These are phyloP conservation scores for Entomortierella lignicola DNA, from an alignment of 192 early-diverging fungal species.

Conservation along the genomic window DNA sequence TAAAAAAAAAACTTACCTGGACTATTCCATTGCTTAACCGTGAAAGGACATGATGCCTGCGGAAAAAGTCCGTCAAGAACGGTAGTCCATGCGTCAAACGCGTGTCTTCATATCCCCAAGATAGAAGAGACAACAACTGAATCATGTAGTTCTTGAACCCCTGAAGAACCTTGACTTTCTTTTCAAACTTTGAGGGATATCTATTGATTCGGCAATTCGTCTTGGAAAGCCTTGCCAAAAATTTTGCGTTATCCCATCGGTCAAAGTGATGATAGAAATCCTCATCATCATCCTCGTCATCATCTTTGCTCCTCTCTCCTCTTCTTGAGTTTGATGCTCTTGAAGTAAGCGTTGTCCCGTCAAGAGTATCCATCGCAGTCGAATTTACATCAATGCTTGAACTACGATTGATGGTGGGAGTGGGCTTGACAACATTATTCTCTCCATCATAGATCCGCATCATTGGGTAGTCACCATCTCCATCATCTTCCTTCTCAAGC, in stretches of 20 bases:
- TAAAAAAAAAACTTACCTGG: conserved; percentile 40
- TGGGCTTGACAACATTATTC: conserved; percentile 21
- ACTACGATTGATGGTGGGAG: conserved; percentile 3
- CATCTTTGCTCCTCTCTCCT: background rate
- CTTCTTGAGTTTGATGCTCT: background rate
- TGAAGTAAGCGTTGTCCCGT: background rate
- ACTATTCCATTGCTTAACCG: conserved; percentile 48
- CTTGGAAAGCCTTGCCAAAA: conserved; percentile 12
- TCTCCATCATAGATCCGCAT: conserved; percentile 22
- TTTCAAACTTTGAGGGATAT: conserved; percentile 18
- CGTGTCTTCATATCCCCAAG: conserved; percentile 32
- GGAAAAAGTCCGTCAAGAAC: conserved; percentile 37
- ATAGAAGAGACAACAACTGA: conserved; percentile 7
- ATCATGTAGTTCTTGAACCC: conserved; percentile 36
- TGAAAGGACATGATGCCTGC: conserved; percentile 18
- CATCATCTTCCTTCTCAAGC: conserved; percentile 1
- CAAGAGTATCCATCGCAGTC: background rate
- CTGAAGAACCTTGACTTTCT: conserved; percentile 18
- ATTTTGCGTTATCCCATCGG: conserved; percentile 23
- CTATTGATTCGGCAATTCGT: conserved; percentile 9
- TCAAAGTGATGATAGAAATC: conserved; percentile 5
- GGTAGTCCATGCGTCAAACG: conserved; percentile 18
- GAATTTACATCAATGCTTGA: background rate
- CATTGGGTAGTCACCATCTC: conserved; percentile 5
- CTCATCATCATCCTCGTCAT: conserved; percentile 4